These are phyloP conservation scores for Cercospora brassicicola DNA, from an alignment of 2,329 filamentous ascomycete genomes.

Conservation along the genomic window DNA sequence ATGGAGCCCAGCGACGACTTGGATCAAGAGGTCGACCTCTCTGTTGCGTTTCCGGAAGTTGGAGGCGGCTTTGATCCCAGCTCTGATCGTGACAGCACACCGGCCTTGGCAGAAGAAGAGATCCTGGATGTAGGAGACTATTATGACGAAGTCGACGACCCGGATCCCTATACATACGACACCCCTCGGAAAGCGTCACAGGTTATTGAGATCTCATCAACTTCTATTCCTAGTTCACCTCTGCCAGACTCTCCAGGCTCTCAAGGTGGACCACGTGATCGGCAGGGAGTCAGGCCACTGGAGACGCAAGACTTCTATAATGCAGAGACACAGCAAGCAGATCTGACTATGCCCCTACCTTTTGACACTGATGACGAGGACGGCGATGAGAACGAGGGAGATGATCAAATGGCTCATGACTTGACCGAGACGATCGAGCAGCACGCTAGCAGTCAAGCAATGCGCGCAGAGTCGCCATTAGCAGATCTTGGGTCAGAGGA, in stretches of 20 bases:
- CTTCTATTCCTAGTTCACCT: slow-evolving; percentile 11
- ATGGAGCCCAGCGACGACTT: not conserved
- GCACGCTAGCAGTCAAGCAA: not conserved
- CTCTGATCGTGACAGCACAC: not conserved
- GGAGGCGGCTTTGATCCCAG: slow-evolving; percentile 5
- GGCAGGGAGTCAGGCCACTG: slow-evolving; percentile 9
- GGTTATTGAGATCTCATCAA: slow-evolving; percentile 13
- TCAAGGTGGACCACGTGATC: not conserved
- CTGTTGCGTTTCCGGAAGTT: slow-evolving; percentile 2
- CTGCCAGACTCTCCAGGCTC: slow-evolving; percentile 3
- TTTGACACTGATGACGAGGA: slow-evolving; percentile 24
- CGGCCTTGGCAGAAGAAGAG: not conserved
- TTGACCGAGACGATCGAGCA: not conserved
- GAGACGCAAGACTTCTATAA: slow-evolving; percentile 40
- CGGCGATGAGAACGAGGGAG: slow-evolving; percentile 6
- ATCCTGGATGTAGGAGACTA: not conserved
- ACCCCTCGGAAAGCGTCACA: not conserved
- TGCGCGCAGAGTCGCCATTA: not conserved
- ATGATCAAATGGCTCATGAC: not conserved
- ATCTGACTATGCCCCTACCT: slow-evolving; percentile 34
- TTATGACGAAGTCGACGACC: not conserved
- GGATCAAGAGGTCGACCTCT: slow-evolving; percentile 6
- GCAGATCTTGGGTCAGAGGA: slow-evolving; percentile 7
- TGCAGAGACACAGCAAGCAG: slow-evolving; percentile 35
- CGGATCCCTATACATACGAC: not conserved